Conservation (phyloP, 441 rosid genomes). For the Euphorbia celastroides region DNA sequence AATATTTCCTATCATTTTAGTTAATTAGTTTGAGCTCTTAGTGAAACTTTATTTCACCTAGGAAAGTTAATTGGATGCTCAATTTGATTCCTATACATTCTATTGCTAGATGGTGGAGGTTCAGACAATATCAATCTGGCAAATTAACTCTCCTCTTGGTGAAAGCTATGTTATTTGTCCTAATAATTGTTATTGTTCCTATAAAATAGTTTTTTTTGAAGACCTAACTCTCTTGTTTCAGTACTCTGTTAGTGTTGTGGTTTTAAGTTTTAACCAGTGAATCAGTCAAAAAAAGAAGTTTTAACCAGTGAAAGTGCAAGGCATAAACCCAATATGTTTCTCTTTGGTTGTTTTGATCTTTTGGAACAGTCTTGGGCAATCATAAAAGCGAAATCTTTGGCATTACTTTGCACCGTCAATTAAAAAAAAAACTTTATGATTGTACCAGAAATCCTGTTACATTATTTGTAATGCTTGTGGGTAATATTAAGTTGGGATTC, state of each 20-base stretch:
- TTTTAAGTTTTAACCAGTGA: too few species aligned
- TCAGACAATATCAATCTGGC: not conserved
- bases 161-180: not conserved
- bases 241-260: not conserved
- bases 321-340: not conserved
- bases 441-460: not conserved
- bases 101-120: not conserved
- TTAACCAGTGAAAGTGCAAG: too few species aligned
- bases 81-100: not conserved
- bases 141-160: not conserved
- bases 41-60: not conserved
- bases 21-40: not conserved
- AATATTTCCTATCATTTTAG: not conserved
- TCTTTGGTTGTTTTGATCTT: not conserved
- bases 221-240: not conserved
- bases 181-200: too few species aligned
- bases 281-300: too few species aligned
- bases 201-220: too few species aligned
- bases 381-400: not conserved
- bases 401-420: not conserved
- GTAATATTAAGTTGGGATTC: too few species aligned
- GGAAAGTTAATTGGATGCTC: not conserved
- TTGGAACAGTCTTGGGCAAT: not conserved
- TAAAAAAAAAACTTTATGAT: not conserved
- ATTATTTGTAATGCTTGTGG: not conserved